These are phyloP conservation scores for Microbotryum silenes-acaulis DNA, from an alignment of 1,284 basidiomycete genomes.

Conservation along the genomic window DNA sequence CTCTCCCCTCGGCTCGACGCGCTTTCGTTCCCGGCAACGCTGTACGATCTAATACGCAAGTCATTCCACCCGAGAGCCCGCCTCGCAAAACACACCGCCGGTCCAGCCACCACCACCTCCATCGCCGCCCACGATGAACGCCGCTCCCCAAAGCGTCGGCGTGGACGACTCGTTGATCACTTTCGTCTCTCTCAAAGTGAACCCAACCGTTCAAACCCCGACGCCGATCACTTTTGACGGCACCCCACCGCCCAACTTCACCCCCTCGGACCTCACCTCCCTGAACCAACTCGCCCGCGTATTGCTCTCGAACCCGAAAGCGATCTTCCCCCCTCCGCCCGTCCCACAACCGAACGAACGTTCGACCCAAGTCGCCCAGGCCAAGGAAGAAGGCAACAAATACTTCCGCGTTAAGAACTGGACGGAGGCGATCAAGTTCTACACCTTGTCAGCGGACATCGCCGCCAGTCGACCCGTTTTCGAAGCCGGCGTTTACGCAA, in stretches of 20 bases:
- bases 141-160: background rate
- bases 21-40: too few species aligned
- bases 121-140: background rate
- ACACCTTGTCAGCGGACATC: constrained; percentile 73
- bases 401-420: constrained; percentile 68
- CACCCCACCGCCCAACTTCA: constrained; percentile 8
- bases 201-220: constrained; percentile 4
- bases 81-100: too few species aligned
- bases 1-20: too few species aligned
- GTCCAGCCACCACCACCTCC: too few species aligned
- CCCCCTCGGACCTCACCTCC: constrained; percentile 10
- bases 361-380: constrained; percentile 59
- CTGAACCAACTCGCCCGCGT: constrained; percentile 26
- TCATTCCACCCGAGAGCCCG: too few species aligned
- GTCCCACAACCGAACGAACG: constrained; percentile 71
- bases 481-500: constrained; percentile 71
- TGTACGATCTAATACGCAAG: too few species aligned
- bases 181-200: constrained; percentile 19
- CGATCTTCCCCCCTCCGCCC: constrained; percentile 50
- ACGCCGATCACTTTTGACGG: constrained; percentile 9
- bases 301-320: constrained; percentile 24
- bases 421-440: constrained; percentile 68
- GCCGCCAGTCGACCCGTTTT: constrained; percentile 80
- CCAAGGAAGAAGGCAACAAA: constrained; percentile 87
- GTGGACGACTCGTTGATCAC: constrained; percentile 9